phyloP scores from a whole-genome alignment of 2,329 filamentous ascomycete species.

The Cytospora chrysosperma region DNA sequence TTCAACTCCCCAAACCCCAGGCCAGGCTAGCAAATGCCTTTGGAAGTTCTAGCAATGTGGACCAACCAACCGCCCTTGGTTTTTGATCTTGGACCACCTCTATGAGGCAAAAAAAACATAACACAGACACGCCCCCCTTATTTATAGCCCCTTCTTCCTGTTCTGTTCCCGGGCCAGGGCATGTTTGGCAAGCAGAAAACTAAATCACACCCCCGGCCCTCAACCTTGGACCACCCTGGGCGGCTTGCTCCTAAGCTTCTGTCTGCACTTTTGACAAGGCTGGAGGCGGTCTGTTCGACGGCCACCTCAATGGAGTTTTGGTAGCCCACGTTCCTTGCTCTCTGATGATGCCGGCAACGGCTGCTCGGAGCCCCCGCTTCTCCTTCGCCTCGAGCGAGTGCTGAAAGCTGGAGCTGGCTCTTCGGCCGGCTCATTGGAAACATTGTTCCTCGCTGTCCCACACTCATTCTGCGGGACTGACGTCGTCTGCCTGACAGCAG shows the following conservation, averaged over 20 bases:
- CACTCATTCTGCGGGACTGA: not conserved
- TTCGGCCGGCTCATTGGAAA: no score
- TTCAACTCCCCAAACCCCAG: not conserved
- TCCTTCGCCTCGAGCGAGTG: not conserved
- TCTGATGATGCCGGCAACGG: no score
- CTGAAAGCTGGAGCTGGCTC: not conserved
- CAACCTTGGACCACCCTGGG: no score
- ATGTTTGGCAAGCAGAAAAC: not conserved
- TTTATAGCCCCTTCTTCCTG: not conserved
- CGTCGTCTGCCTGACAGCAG: not conserved
- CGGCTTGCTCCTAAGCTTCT: not conserved
- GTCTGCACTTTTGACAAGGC: no score
- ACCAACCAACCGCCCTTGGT: not conserved
- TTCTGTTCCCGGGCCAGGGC: not conserved
- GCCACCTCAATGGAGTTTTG: not conserved
- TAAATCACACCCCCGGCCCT: not conserved
- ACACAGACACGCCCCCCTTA: not conserved
- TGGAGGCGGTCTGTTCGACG: not conserved
- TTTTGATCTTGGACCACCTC: conserved; percentile 1
- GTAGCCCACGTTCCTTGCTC: no score
- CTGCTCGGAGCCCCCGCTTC: no score
- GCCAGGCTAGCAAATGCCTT: not conserved
- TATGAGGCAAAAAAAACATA: conserved; percentile 9
- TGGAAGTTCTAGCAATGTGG: not conserved
- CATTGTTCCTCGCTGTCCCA: not conserved